Evolutionary conservation across 75 land plant species (phyloP), one percentile per base, ranked within the genome.

Genomic region (Picea glauca): DNA sequence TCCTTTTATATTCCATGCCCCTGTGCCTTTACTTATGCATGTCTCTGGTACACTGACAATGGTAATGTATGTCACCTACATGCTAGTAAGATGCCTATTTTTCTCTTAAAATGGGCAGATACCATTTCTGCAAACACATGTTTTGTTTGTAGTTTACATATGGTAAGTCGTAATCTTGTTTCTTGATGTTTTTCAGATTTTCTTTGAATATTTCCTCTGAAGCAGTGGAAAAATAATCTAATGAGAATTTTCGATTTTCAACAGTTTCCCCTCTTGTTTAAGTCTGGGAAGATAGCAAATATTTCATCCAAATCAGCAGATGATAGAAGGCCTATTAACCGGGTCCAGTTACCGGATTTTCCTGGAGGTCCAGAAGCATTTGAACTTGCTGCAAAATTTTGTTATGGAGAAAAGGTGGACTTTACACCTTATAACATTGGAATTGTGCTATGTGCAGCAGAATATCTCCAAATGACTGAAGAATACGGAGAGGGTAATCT

Each of bases 401-500:
- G 89, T 58, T 87, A 87, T 54, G 89, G 89, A 57, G 78, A 84
- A 65, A 86, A 82, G 64, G 73, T 87, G 30, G 89, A 87, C 66
- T 75, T 87, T 58, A 87, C 89, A 33, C 60, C 87, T 14, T 60
- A 77, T 12, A 87, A 87, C 80, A 86, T 87, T n/a, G 84, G 79
- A 3, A 35, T 84, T 50, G n/a, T 85, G 81, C 46, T 81, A 21
- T 85, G 89, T 70, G 74, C 83, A 4, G 93, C 93, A 54, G 46
- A 80, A 21, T 82, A 83, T 60, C 82, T 91, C 30, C 88, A 80
- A n/a, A 91, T 91, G 93, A 89, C 89, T 9, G 93, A 91, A 15
- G 81, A 30, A 38, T 86, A 87, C 59, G 38, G 84, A 77, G 78
- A 61, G 13, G 73, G 84, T 57, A 91, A 89, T 64, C 84, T 91